phyloP scores from a whole-genome alignment of 2,329 filamentous ascomycete species.

The Claviceps spartinae region DNA sequence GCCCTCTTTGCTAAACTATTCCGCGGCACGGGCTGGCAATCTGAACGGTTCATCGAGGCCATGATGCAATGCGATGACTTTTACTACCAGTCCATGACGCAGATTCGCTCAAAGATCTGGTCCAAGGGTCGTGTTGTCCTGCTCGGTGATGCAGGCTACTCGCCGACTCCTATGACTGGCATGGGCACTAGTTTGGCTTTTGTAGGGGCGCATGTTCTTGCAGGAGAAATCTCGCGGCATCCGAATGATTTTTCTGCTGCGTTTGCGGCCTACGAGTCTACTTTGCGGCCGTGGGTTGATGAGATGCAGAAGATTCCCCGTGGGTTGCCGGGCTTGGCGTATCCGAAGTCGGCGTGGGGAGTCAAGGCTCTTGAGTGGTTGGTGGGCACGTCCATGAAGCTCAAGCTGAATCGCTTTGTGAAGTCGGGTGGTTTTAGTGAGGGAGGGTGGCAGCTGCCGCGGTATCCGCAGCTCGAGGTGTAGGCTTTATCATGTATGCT shows the following conservation, averaged over 20 bases:
- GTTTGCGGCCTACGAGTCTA: not conserved
- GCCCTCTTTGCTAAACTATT: slow-evolving; percentile 23
- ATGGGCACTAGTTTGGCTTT: slow-evolving; percentile 34
- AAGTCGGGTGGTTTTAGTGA: not conserved
- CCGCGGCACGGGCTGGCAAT: slow-evolving; percentile 31
- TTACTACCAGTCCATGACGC: slow-evolving; percentile 27
- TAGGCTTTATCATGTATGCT: not conserved
- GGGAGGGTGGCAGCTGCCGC: not conserved
- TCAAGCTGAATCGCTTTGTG: not conserved
- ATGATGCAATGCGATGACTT: slow-evolving; percentile 27
- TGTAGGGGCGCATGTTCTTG: slow-evolving; percentile 35
- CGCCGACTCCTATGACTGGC: slow-evolving; percentile 31
- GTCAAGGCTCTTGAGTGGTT: not conserved
- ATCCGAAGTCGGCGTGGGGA: not conserved
- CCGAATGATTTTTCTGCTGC: not conserved
- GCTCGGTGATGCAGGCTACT: slow-evolving; percentile 36
- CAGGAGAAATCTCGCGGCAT: slow-evolving; percentile 9
- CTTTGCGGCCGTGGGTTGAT: slow-evolving; percentile 1
- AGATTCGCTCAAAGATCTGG: slow-evolving; percentile 27
- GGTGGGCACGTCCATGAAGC: not conserved
- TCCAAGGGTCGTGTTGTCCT: slow-evolving; percentile 27
- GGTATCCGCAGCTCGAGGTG: not conserved
- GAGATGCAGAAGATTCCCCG: not conserved
- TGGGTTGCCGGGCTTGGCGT: not conserved
- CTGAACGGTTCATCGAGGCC: slow-evolving; percentile 19